Conservation (phyloP, 164 flowering plant species). For the Tetrastigma voinierianum region DNA sequence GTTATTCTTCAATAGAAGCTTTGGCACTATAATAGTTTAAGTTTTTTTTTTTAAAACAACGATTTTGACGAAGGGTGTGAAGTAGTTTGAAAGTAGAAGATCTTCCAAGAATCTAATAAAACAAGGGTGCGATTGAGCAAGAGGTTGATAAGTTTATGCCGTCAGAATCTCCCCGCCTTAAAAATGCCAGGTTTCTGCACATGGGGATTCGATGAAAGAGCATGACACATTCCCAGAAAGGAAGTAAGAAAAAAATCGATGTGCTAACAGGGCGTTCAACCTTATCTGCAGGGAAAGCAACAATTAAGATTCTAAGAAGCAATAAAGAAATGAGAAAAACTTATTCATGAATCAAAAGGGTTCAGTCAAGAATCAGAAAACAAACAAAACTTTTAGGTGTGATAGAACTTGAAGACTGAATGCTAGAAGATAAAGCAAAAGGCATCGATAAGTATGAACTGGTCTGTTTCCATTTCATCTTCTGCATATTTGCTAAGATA, state of each 20-base stretch:
- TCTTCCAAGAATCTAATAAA: too few species aligned
- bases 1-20: too few species aligned
- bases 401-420: too few species aligned
- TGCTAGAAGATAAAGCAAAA: too few species aligned
- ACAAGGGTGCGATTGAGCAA: neutral
- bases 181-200: constrained; percentile 93
- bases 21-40: too few species aligned
- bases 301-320: neutral
- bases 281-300: constrained; percentile 49
- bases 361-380: neutral
- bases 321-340: neutral
- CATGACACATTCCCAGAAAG: constrained; percentile 73
- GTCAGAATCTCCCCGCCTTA: constrained; percentile 82
- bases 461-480: too few species aligned
- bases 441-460: too few species aligned
- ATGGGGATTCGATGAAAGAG: constrained; percentile 80
- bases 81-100: too few species aligned
- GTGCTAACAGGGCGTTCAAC: constrained; percentile 84
- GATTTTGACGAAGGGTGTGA: too few species aligned
- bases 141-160: constrained; percentile 29
- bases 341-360: neutral
- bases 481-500: too few species aligned
- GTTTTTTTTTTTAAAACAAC: too few species aligned
- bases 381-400: too few species aligned
- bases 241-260: constrained; percentile 74